phyloP scores from a whole-genome alignment of 257 asterid species.

The Fraxinus quadrangulata region DNA sequence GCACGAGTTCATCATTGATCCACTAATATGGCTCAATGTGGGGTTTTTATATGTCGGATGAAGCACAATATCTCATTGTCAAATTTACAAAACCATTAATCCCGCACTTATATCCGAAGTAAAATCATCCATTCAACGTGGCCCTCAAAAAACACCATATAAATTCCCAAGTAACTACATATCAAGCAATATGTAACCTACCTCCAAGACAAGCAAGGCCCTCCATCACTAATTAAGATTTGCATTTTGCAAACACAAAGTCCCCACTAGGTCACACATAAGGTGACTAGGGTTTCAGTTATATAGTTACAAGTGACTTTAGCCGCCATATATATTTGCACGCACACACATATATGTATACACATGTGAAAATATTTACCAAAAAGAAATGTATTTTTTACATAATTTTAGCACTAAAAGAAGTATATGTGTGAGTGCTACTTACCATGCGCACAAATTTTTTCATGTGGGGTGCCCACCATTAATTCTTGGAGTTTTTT shows the following conservation, averaged over 20 bases:
- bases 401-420: constrained; percentile 33
- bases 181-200: constrained; percentile 41
- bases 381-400: not conserved
- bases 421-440: constrained; percentile 49
- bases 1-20: not conserved
- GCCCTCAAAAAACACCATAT: constrained; percentile 26
- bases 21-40: not conserved
- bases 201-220: constrained; percentile 50
- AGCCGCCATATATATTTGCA: constrained; percentile 93
- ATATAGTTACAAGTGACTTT: constrained; percentile 32
- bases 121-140: constrained; percentile 2
- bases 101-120: too few species aligned
- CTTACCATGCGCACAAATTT: constrained; percentile 71
- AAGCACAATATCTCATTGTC: not conserved
- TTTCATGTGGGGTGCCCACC: constrained; percentile 52
- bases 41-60: not conserved
- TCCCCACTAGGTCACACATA: constrained; percentile 60
- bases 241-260: constrained; percentile 40
- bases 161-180: constrained; percentile 52
- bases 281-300: constrained; percentile 30
- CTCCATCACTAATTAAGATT: constrained; percentile 33
- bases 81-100: too few species aligned
- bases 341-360: constrained; percentile 30
- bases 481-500: constrained; percentile 25
- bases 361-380: not conserved